These are phyloP conservation scores for Podila clonocystis DNA, from an alignment of 192 early-diverging fungal species.

Conservation along the genomic window DNA sequence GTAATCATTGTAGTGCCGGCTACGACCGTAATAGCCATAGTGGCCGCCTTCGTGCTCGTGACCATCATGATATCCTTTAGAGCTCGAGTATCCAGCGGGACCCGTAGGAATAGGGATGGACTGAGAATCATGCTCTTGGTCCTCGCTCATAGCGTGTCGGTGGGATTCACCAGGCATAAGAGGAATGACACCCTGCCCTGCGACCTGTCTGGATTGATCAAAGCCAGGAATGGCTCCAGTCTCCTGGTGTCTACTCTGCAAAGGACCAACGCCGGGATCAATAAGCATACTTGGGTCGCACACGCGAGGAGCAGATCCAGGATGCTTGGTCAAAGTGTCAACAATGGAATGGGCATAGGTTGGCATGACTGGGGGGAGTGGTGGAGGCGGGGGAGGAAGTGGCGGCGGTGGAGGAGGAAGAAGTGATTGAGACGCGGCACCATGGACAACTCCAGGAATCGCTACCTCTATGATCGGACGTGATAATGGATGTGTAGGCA, in stretches of 20 bases:
- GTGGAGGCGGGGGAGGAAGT: slow-evolving; percentile 11
- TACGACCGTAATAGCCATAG: slow-evolving; percentile 20
- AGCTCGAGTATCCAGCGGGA: neutral
- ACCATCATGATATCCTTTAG: slow-evolving; percentile 18
- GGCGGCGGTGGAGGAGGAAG: slow-evolving; percentile 1
- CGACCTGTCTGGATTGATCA: neutral
- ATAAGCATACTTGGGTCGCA: neutral
- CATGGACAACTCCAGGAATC: neutral
- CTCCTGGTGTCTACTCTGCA: neutral
- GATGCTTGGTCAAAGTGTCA: slow-evolving; percentile 6
- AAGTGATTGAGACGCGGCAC: slow-evolving; percentile 1
- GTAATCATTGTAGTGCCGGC: slow-evolving; percentile 10
- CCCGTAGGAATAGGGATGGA: slow-evolving; percentile 4
- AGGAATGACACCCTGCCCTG: neutral
- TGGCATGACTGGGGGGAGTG: slow-evolving; percentile 6
- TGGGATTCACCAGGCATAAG: neutral
- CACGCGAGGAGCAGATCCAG: neutral
- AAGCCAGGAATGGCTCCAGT: neutral
- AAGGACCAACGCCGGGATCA: neutral
- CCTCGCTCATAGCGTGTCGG: neutral
- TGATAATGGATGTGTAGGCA: neutral
- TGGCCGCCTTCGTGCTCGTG: slow-evolving; percentile 24
- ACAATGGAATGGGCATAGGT: neutral
- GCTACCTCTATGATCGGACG: neutral
- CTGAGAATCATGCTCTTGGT: neutral